These are phyloP conservation scores for Pisolithus microcarpus DNA, from an alignment of 768 basidiomycete genomes.

Conservation along the genomic window DNA sequence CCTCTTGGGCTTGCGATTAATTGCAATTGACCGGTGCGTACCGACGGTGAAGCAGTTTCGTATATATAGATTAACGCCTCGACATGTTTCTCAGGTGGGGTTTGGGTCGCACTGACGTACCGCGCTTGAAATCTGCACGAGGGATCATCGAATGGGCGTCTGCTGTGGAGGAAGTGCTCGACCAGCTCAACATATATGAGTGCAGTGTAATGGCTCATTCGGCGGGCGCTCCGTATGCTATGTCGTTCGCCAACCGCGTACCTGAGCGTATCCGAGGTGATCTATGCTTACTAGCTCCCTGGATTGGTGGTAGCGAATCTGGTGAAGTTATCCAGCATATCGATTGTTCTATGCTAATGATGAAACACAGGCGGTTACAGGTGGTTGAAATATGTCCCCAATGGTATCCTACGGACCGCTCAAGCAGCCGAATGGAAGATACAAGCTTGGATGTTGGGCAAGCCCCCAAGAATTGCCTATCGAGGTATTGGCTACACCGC, in stretches of 20 bases:
- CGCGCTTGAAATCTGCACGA: constrained; percentile 55
- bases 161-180: constrained; percentile 86
- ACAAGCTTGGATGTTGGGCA: constrained; percentile 96
- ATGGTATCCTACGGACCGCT: constrained; percentile 86
- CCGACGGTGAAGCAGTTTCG: neutral
- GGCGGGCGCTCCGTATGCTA: constrained; percentile 90
- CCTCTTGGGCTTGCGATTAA: constrained; percentile 76
- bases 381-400: constrained; percentile 96
- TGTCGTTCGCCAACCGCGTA: constrained; percentile 75
- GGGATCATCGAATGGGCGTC: constrained; percentile 88
- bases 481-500: constrained; percentile 82
- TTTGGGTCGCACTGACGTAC: constrained; percentile 74
- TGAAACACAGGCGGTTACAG: constrained; percentile 66
- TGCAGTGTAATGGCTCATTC: constrained; percentile 94
- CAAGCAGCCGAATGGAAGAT: constrained; percentile 97
- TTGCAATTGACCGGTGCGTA: constrained; percentile 85
- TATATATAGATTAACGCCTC: constrained; percentile 9
- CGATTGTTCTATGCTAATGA: constrained; percentile 9
- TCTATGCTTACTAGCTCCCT: constrained; percentile 86
- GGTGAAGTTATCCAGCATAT: constrained; percentile 36
- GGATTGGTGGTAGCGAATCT: constrained; percentile 88
- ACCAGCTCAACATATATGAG: constrained; percentile 64
- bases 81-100: constrained; percentile 64
- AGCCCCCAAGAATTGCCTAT: constrained; percentile 79
- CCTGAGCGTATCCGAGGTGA: constrained; percentile 75